Evolutionary conservation across 805 yeast genomes (phyloP).

Genomic region (Brettanomyces bruxellensis): DNA sequence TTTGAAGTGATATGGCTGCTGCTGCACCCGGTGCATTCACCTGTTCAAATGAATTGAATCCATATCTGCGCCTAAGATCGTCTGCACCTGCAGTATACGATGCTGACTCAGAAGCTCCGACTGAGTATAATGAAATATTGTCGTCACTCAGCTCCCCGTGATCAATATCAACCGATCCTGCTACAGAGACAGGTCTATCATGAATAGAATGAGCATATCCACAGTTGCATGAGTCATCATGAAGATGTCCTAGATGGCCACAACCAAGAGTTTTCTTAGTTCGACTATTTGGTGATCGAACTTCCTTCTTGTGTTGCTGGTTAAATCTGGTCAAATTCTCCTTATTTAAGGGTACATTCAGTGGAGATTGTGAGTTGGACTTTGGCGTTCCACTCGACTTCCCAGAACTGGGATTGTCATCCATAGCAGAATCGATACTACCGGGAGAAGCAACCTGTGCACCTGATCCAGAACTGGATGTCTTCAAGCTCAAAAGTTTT

Average conservation of each 20-base stretch:
- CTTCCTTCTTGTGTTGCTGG: slow-evolving; percentile 7
- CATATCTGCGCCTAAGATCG: slow-evolving; percentile 10
- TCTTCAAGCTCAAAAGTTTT: slow-evolving; percentile 50
- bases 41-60: slow-evolving; percentile 40
- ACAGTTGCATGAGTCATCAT: slow-evolving; percentile 51
- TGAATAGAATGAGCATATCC: slow-evolving; percentile 46
- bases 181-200: slow-evolving; percentile 57
- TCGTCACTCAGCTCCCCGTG: slow-evolving; percentile 42
- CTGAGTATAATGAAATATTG: slow-evolving; percentile 24
- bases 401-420: neutral
- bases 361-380: neutral
- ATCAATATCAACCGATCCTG: slow-evolving; percentile 47
- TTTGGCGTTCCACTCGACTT: neutral
- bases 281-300: neutral
- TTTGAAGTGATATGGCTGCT: slow-evolving; percentile 51
- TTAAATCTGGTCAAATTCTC: slow-evolving; percentile 24
- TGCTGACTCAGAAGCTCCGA: slow-evolving; percentile 12
- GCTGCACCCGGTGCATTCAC: slow-evolving; percentile 71
- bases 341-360: slow-evolving; percentile 14
- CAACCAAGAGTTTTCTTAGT: neutral
- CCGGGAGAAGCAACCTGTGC: neutral
- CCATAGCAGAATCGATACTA: neutral
- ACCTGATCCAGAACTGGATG: neutral
- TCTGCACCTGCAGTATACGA: slow-evolving; percentile 14
- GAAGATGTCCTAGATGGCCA: slow-evolving; percentile 20